These are phyloP conservation scores for Patellifolia procumbens DNA, from an alignment of 179 eudicot species.

Conservation along the genomic window DNA sequence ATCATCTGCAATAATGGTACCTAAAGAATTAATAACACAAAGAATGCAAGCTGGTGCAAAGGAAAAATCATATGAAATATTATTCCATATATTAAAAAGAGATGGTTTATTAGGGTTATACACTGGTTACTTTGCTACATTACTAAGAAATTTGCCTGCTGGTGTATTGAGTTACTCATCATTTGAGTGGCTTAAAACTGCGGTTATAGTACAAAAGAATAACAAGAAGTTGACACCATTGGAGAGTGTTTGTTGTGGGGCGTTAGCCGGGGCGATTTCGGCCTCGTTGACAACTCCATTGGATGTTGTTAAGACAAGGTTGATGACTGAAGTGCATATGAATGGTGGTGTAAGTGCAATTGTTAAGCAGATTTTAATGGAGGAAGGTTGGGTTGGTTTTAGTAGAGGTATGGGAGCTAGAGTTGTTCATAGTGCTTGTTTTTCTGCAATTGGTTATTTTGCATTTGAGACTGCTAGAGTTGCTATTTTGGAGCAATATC, in stretches of 20 bases:
- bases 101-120: slow-evolving; percentile 83
- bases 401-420: slow-evolving; percentile 88
- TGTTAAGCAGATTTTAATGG: slow-evolving; percentile 66
- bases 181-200: slow-evolving; percentile 84
- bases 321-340: slow-evolving; percentile 92
- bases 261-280: slow-evolving; percentile 88
- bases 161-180: slow-evolving; percentile 92
- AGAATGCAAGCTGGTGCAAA: slow-evolving; percentile 89
- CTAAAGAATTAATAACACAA: slow-evolving; percentile 81
- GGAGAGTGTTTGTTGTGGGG: slow-evolving; percentile 87
- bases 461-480: slow-evolving; percentile 92
- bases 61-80: slow-evolving; percentile 78
- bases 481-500: slow-evolving; percentile 68
- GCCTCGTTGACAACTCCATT: slow-evolving; percentile 81
- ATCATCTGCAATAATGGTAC: slow-evolving; percentile 89
- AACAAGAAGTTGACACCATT: slow-evolving; percentile 56
- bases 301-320: slow-evolving; percentile 90
- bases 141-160: slow-evolving; percentile 86
- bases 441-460: slow-evolving; percentile 87
- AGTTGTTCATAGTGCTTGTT: slow-evolving; percentile 85
- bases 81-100: slow-evolving; percentile 57
- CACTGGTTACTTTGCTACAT: slow-evolving; percentile 84
- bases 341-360: slow-evolving; percentile 52
- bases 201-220: slow-evolving; percentile 46
- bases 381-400: slow-evolving; percentile 89